Percentiles rank a stretch among this genome's conserved stretches.
Evolutionary conservation across 1,284 basidiomycete species (phyloP).

Genomic region (Paramarasmius palmivorus): DNA sequence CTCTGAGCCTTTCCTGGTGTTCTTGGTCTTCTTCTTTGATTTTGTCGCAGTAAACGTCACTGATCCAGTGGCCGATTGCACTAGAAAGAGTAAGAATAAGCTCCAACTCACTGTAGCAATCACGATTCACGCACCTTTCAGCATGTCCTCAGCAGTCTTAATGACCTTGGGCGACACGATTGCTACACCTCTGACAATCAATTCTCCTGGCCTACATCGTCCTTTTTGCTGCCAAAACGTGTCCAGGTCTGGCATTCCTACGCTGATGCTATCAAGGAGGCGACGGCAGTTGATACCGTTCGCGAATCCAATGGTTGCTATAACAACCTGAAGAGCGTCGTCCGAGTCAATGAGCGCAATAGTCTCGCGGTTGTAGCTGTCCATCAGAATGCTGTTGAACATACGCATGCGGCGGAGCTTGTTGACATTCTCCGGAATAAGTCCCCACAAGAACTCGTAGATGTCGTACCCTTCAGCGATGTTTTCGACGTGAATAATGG

Average conservation of each 20-base stretch:
- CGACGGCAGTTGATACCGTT: slow-evolving; percentile 1
- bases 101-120: neutral
- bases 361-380: slow-evolving; percentile 5
- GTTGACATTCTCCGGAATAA: neutral
- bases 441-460: slow-evolving; percentile 1
- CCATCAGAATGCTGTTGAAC: slow-evolving; percentile 2
- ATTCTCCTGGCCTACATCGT: neutral
- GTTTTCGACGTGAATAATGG: neutral
- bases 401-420: neutral
- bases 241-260: neutral
- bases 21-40: neutral
- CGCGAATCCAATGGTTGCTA: slow-evolving; percentile 1
- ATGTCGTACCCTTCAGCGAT: slow-evolving; percentile 1
- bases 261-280: slow-evolving; percentile 1
- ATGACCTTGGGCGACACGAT: neutral
- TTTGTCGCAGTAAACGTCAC: too few species aligned
- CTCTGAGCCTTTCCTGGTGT: neutral
- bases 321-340: neutral
- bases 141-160: neutral
- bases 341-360: slow-evolving; percentile 3
- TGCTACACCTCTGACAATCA: neutral
- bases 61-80: too few species aligned
- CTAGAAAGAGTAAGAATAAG: neutral
- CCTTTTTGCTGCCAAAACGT: slow-evolving; percentile 1
- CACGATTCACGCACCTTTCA: neutral